Percentiles rank a stretch among this genome's conserved stretches.
phyloP scores from a whole-genome alignment of 345 rosid genomes.

The Salix udensis region DNA sequence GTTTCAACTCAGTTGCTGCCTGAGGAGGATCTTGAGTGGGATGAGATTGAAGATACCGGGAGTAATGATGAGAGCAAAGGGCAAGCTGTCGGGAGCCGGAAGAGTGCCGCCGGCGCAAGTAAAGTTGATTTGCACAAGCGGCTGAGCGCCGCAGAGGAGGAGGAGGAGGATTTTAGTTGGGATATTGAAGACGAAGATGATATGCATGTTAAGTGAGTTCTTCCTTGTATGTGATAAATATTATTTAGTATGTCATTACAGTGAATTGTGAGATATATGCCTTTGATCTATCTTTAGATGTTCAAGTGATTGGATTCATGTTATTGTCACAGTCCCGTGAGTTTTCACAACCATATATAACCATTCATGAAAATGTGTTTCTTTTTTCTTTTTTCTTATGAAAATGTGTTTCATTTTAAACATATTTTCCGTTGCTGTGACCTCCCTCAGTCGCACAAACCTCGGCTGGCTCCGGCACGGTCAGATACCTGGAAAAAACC shows the following conservation, averaged over 20 bases:
- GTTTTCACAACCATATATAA: conserved; percentile 4
- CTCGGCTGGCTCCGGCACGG: not conserved
- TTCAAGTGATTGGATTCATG: conserved; percentile 14
- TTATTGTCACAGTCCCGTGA: conserved; percentile 3
- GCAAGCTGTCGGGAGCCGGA: conserved; percentile 14
- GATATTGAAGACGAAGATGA: conserved; percentile 69
- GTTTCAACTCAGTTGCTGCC: conserved; percentile 56
- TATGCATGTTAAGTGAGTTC: conserved; percentile 6
- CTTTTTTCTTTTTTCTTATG: not conserved
- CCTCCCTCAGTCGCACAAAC: too few species aligned
- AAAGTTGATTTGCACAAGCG: conserved; percentile 46
- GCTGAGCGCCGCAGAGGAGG: conserved; percentile 51
- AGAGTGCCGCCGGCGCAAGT: not conserved
- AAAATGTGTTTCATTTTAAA: too few species aligned
- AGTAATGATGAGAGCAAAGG: conserved; percentile 42
- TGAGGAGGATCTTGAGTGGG: conserved; percentile 79
- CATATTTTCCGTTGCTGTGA: too few species aligned
- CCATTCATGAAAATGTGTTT: not conserved
- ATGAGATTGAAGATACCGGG: conserved; percentile 62
- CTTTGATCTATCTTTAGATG: not conserved
- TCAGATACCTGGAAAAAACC: not conserved
- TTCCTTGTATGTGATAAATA: not conserved
- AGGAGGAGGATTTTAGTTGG: conserved; percentile 75
- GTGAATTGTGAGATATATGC: conserved; percentile 2
- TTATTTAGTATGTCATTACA: not conserved